Base-by-base conservation (phyloP, 164 flowering plant genomes). In the Taxillus chinensis region DNA sequence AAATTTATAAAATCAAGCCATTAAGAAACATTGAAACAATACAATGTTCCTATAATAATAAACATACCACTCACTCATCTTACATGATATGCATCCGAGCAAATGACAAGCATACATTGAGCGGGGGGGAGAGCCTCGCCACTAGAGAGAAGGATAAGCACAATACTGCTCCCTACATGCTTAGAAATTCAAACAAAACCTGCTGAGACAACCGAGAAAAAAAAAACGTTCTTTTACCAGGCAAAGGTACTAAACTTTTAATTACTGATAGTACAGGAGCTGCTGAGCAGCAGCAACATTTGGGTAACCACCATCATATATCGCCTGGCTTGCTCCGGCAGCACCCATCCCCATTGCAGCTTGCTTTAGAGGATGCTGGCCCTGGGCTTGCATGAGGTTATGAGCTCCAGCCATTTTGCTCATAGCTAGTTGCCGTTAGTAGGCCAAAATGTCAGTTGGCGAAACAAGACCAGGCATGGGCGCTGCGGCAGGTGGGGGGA, bases 401-500 rank as follows among this genome's bases (percentile, higher is more conserved):
- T 81, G 88, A 41, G 82, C 80, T 7, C 95, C 90, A 38, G 90
- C 83, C 86, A 87, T 87, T 79, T 93, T 92, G 78, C 80, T 85
- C 79, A 90, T 74, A 64, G 96, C 90, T 40, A 90, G 72, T 71
- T 93, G 98, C 14, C 93, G 78, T 67, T 95, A 93, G 56, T 95
- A 95, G 15, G 82, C 89, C 58, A 95, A 68, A 11, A 95, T 75
- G 43, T 89, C 95, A 5, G 80, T 73, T 1, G 95, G 82, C 4
- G 95, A 74, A 69, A 86, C 68, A 27, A 27, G 27, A 57, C 86
- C 83, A 16, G 85, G 80, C 62, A 85, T 62, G 5, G 90, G 77
- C 8, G 89, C 85, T 10, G 88, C 84, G 3, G 86, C 91, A 9
- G 98, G 98, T 37, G 92, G 92, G 7, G n/a, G 98, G 98, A 9